Base-by-base conservation (phyloP, 441 rosid genomes). In the Populus hybrid region DNA sequence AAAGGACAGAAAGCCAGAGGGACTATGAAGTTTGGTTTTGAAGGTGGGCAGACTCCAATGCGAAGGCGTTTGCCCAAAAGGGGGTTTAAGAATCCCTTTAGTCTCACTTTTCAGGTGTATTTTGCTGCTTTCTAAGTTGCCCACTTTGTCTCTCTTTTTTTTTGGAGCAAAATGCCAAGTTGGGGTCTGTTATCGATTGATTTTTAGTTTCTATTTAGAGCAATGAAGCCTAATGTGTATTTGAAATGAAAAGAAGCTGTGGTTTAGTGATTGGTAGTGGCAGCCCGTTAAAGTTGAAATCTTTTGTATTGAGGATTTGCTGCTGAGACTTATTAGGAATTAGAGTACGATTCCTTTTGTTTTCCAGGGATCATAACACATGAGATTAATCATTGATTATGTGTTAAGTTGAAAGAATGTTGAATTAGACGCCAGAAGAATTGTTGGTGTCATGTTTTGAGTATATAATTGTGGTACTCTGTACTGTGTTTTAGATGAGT, bases 1-100 rank as follows among this genome's bases (percentile, higher is more conserved):
- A 95, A 95, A 82, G 98, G 98, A 0, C 99, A 95, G 87, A 93
- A 87, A 76, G 99, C 98, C 2, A 87, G 99, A 77, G 97, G 96
- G n/a, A 87, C 91, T 23, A 83, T 87, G 84, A 93, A 91, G 86
- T 89, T 92, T 76, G 99, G 99, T 18, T 95, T 93, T 74, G 99
- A 93, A 87, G 99, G 98, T 74, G 99, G 99, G 0, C 98, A 95
- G 83, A 93, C 98, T 8, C 99, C 99, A 0, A 65, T 95, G 87
- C 94, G 99, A 26, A 92, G 99, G 2, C 89, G 97, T 20, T 56
- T 93, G 81, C 99, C 99, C 0, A 95, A 95, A 82, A 87, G 98
- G 73, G 99, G 99, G 7, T 93, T 95, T 84, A 93, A 92, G 81
- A 95, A 95, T 80, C 95, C 93, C 3, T 94, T 94, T 53, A 91